phyloP scores from a whole-genome alignment of 2,329 filamentous ascomycete genomes.

The Neofusicoccum laricinum region DNA sequence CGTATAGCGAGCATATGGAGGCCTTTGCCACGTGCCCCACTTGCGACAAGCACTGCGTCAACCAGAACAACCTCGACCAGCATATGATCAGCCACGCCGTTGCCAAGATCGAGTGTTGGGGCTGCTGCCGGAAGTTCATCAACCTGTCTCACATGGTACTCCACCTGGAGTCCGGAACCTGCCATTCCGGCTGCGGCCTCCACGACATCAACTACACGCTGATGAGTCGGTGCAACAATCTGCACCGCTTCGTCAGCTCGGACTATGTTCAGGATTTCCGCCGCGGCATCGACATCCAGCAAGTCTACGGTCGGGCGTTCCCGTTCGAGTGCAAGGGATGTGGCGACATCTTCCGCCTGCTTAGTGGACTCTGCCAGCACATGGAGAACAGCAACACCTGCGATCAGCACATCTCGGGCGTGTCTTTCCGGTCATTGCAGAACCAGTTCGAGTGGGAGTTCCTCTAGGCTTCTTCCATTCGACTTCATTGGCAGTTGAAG shows the following conservation, averaged over 20 bases:
- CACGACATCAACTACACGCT: background rate
- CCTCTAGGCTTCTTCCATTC: background rate
- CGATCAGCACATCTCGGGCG: background rate
- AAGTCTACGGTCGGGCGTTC: background rate
- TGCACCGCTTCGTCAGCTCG: background rate
- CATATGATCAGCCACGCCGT: background rate
- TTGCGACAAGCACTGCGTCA: background rate
- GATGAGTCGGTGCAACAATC: background rate
- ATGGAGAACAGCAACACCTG: background rate
- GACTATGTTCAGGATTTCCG: background rate
- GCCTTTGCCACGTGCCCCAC: background rate
- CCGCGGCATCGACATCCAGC: background rate
- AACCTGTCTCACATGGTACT: background rate
- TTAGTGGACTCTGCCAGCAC: slow-evolving; percentile 8
- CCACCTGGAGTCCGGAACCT: slow-evolving; percentile 2
- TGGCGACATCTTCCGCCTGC: background rate
- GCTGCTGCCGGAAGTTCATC: background rate
- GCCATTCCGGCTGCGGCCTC: background rate
- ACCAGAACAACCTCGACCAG: background rate
- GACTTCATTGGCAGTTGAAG: too few species aligned
- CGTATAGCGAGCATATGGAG: background rate
- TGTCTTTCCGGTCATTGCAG: background rate
- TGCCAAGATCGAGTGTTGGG: background rate
- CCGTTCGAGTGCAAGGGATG: background rate
- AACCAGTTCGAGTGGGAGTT: background rate